Base-by-base conservation (phyloP, 2,329 filamentous ascomycete genomes). In the Scolecobasidium constrictum region DNA sequence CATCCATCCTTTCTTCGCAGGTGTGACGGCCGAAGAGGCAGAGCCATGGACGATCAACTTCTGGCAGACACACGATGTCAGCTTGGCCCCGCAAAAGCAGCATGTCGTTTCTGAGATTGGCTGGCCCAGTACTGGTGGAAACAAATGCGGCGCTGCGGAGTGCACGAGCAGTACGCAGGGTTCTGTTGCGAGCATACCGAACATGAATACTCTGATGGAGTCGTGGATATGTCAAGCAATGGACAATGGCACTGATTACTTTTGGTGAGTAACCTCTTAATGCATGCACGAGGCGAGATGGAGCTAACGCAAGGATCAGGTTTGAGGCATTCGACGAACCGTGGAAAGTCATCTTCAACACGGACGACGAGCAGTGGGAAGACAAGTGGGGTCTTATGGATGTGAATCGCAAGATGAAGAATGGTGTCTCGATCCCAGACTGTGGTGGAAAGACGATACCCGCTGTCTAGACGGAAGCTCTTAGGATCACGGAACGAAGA, bases 321-420 rank as follows among this genome's bases (percentile, higher is more conserved):
- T 95, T 96, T 59, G 85, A 88, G 57, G 86, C 87, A 7, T 96
- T 95, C 58, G 90, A 96, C 58, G 90, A 96, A 69, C 87, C 87
- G 2, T 96, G 90, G 90, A 95, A 96, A 67, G 68, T 82, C 43
- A 56, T 62, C 15, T 94, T 79, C 65, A 82, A 95, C 59, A 68
- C 67, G 33, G 20, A 40, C 4, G 45, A 55, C 35, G 56, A 90
- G 65, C 72, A 83, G 41, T 95, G 88, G 88, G 90, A 96, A 66
- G 86, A 94, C 58, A 83, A 94, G 59, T 95, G 90, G 90, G 90
- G 92, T 7, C 65, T 96, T 12, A 80, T 96, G 77, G 86, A 93
- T 53, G 74, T 86, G 3, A 73, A 86, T 54, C 77, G 90, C 45
- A 86, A 88, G 26, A 66, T 96, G 52, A 96, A 96, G 65, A 55